Evolutionary conservation across 495 filamentous ascomycete species (phyloP).

Genomic region (Annulohypoxylon moriforme): DNA sequence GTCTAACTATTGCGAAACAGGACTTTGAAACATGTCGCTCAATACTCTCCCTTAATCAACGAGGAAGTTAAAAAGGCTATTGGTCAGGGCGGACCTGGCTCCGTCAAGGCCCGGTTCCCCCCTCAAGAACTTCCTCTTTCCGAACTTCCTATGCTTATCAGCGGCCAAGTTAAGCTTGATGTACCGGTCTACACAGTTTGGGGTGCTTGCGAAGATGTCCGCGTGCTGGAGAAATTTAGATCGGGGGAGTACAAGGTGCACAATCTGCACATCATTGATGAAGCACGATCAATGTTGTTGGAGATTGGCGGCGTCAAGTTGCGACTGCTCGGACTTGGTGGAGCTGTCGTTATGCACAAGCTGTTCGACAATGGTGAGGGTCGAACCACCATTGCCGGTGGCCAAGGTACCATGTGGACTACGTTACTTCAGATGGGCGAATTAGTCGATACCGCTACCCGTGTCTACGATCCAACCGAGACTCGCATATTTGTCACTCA

Average conservation of each 20-base stretch:
- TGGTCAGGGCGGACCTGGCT: conserved; percentile 63
- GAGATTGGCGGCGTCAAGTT: conserved; percentile 97
- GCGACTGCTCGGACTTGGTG: conserved; percentile 90
- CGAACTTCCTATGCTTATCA: conserved; percentile 91
- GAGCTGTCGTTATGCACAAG: conserved; percentile 99
- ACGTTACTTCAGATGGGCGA: conserved; percentile 98
- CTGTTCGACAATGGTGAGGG: conserved; percentile 99
- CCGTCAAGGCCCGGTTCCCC: conserved; percentile 83
- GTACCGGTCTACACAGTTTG: conserved; percentile 99
- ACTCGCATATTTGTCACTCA: conserved; percentile 99
- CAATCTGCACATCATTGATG: conserved; percentile 98
- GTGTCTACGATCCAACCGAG: conserved; percentile 97
- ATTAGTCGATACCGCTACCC: conserved; percentile 95
- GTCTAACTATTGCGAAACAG: conserved; percentile 59
- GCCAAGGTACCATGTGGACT: conserved; percentile 99
- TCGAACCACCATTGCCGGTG: conserved; percentile 96
- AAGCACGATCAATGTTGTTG: conserved; percentile 92
- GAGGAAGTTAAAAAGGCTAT: conserved; percentile 90
- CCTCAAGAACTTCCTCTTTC: conserved; percentile 90
- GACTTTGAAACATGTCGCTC: conserved; percentile 96
- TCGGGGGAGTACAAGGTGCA: conserved; percentile 98
- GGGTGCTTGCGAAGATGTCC: conserved; percentile 99
- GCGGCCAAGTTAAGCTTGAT: conserved; percentile 86
- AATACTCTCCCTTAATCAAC: conserved; percentile 94
- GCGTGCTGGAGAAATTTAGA: conserved; percentile 96